Evolutionary conservation across 352 stramenopile species (phyloP), one percentile per base, ranked within the genome.

Genomic region (Elongisporangium undulatum): DNA sequence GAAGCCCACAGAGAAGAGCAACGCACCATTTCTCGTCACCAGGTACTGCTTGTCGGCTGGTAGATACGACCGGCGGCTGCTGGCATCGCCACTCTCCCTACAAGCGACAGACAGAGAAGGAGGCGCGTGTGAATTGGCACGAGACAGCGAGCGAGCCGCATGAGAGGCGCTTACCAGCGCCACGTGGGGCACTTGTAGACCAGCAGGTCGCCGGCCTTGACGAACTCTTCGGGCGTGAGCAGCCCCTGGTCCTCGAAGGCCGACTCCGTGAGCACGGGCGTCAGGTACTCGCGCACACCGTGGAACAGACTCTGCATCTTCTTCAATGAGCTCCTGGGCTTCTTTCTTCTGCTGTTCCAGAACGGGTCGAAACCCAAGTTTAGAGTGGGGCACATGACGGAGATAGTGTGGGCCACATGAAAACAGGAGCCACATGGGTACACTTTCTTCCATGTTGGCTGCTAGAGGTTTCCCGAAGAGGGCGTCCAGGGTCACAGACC

Each of bases 181-280:
- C 97, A 99, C 48, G 96, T 98, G 10, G 97, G 97, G 64, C 95
- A 99, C 64, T 96, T 97, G 81, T 96, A 97, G 48, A 98, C 94
- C 0, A 99, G 78, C 78, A 98, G 79, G 64, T 99, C 96, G 6
- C 97, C 94, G 6, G 94, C 95, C 38, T 74, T 74, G 21, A 99
- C 90, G 73, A 98, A 99, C 73, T 99, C 97, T 66, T 98, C 93
- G 17, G 97, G 97, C 49, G 97, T 99, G 26, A 99, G 79, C 29
- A 99, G 85, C 38, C 97, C 97, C 51, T 95, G 94, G 64, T 94
- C 77, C 55, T 97, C 71, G 70, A 99, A 99, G 54, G 87, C 93
- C 19, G 89, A 97, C 63, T 92, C 85, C 66, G 92, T 96, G 49
- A 98, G 79, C 63, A 96, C 85, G 10, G 89, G 89, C 70, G 85